Evolutionary conservation across 306 rosid genomes (phyloP).

Genomic region (Alnus glutinosa): DNA sequence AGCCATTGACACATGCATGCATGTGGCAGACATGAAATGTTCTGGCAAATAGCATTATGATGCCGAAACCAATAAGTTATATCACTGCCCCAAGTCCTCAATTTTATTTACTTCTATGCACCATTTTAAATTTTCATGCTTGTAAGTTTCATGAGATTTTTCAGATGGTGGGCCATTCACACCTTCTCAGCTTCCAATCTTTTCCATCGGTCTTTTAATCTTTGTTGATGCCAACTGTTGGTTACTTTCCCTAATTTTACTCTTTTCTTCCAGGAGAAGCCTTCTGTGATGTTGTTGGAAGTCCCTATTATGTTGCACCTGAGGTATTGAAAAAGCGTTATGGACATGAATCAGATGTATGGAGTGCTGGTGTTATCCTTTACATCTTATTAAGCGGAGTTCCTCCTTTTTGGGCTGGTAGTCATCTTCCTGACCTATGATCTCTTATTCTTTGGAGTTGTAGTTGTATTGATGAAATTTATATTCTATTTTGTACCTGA

Average conservation of each 20-base stretch:
- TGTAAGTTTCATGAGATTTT: not conserved
- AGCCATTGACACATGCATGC: not conserved
- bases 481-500: conserved; percentile 13
- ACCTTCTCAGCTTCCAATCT: not conserved
- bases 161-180: not conserved
- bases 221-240: conserved; percentile 1
- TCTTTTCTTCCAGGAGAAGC: conserved; percentile 56
- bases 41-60: not conserved
- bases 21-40: not conserved
- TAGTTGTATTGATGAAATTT: conserved; percentile 4
- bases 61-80: not conserved
- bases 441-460: conserved; percentile 10
- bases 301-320: conserved; percentile 90
- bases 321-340: conserved; percentile 74
- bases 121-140: too few relatives aligned
- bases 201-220: conserved; percentile 9
- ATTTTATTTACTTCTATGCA: not conserved
- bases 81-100: not conserved
- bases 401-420: conserved; percentile 98
- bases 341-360: conserved; percentile 86
- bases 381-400: conserved; percentile 87
- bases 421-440: conserved; percentile 24
- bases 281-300: conserved; percentile 77
- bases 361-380: conserved; percentile 96
- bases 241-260: conserved; percentile 20